Conservation (phyloP, 208 protist species). For the Spironucleus salmonicida region DNA sequence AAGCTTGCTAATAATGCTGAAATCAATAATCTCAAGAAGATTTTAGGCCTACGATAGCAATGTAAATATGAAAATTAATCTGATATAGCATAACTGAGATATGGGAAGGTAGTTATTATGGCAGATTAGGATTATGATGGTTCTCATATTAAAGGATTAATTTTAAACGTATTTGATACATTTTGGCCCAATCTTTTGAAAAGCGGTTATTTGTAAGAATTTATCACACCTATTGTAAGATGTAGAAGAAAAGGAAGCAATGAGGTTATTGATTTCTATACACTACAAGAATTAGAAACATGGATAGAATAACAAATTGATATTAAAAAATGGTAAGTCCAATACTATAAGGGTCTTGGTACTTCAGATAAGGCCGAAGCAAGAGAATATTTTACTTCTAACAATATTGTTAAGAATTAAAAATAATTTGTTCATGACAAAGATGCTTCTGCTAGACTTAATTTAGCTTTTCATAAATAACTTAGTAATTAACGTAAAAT, state of each 20-base stretch:
- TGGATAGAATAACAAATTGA: slow-evolving; percentile 66
- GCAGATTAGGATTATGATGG: slow-evolving; percentile 99
- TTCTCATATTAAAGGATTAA: slow-evolving; percentile 99
- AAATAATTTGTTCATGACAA: slow-evolving; percentile 72
- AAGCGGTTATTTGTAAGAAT: slow-evolving; percentile 90
- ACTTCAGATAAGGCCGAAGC: slow-evolving; percentile 66
- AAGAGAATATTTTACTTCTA: slow-evolving; percentile 92
- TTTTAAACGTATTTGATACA: slow-evolving; percentile 97
- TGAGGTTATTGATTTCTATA: slow-evolving; percentile 84
- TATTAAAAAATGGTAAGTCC: slow-evolving; percentile 74
- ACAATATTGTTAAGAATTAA: slow-evolving; percentile 77
- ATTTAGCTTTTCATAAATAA: slow-evolving; percentile 93
- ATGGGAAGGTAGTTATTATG: slow-evolving; percentile 99
- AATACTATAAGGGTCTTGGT: slow-evolving; percentile 84
- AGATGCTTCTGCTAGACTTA: slow-evolving; percentile 73
- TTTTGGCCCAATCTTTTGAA: slow-evolving; percentile 93
- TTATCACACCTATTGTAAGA: slow-evolving; percentile 99
- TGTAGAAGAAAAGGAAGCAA: slow-evolving; percentile 52
- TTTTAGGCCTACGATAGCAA: slow-evolving; percentile 65
- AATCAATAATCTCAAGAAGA: slow-evolving; percentile 59
- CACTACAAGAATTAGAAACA: slow-evolving; percentile 86
- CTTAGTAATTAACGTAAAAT: slow-evolving; percentile 87
- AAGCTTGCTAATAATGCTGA: slow-evolving; percentile 77
- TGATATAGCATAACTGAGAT: slow-evolving; percentile 67
- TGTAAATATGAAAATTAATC: slow-evolving; percentile 60